phyloP scores from a whole-genome alignment of 148 eudicot species.

The Fagopyrum tataricum region DNA sequence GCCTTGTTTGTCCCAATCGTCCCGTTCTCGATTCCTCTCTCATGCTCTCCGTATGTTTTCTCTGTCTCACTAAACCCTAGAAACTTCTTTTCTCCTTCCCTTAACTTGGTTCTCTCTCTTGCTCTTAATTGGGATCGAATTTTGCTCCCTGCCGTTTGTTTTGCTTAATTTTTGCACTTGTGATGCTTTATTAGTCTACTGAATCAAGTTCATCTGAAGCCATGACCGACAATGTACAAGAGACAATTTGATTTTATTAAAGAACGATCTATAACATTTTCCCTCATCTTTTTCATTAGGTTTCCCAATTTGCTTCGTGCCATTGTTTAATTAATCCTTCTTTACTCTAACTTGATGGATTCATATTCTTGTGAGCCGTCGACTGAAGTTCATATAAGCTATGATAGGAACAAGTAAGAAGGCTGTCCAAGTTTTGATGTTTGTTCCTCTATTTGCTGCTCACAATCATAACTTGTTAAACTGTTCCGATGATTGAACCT shows the following conservation, averaged over 20 bases:
- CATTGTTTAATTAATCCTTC: background rate
- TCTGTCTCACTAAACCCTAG: background rate
- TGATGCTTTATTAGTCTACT: no score
- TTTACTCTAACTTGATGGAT: background rate
- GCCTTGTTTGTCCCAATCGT: conserved; percentile 46
- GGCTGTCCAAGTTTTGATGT: background rate
- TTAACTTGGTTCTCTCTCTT: background rate
- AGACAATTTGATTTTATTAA: no score
- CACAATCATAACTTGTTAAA: background rate
- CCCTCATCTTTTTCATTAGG: background rate
- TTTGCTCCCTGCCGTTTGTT: no score
- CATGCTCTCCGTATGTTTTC: conserved; percentile 42
- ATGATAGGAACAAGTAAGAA: background rate
- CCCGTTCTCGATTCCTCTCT: conserved; percentile 53
- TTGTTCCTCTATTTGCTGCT: background rate
- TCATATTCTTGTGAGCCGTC: background rate
- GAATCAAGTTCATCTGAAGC: no score
- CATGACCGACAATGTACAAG: no score
- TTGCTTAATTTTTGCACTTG: no score
- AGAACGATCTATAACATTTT: no score
- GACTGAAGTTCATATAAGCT: background rate
- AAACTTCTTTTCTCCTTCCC: background rate
- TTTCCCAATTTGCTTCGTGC: background rate
- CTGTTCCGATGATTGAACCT: background rate
- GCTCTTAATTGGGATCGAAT: no score